These are phyloP conservation scores for Mycena leptocephala DNA, from an alignment of 768 basidiomycete genomes.

Conservation along the genomic window DNA sequence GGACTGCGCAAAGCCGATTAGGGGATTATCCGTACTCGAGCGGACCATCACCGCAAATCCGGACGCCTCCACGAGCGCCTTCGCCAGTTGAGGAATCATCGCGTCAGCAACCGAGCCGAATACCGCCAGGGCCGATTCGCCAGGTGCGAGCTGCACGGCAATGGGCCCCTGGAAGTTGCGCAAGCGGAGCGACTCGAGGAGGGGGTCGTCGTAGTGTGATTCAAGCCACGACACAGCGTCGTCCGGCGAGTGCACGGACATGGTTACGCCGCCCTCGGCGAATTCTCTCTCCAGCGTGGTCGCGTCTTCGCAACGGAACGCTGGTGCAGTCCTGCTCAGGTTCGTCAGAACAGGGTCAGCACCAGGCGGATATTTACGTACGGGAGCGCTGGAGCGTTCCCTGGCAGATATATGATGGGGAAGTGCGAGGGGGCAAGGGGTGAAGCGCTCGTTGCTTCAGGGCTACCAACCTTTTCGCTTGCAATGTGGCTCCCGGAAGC, in stretches of 20 bases:
- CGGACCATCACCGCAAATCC: neutral
- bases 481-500: no score
- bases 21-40: neutral
- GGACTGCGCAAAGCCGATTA: neutral
- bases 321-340: no score
- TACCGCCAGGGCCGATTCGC: neutral
- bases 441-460: no score
- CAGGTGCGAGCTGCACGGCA: neutral
- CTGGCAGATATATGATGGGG: no score
- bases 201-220: neutral
- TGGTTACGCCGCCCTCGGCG: neutral
- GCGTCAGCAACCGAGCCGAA: neutral
- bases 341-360: no score
- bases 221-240: neutral
- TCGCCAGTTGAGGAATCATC: neutral
- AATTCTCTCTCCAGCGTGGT: neutral
- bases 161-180: neutral
- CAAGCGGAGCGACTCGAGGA: neutral
- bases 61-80: neutral
- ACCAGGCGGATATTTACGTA: no score
- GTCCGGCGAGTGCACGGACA: neutral
- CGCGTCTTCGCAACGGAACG: no score
- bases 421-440: no score
- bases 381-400: no score
- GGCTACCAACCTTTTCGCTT: no score